These are phyloP conservation scores for Eucalyptus coolabah DNA, from an alignment of 345 rosid species.

Conservation along the genomic window DNA sequence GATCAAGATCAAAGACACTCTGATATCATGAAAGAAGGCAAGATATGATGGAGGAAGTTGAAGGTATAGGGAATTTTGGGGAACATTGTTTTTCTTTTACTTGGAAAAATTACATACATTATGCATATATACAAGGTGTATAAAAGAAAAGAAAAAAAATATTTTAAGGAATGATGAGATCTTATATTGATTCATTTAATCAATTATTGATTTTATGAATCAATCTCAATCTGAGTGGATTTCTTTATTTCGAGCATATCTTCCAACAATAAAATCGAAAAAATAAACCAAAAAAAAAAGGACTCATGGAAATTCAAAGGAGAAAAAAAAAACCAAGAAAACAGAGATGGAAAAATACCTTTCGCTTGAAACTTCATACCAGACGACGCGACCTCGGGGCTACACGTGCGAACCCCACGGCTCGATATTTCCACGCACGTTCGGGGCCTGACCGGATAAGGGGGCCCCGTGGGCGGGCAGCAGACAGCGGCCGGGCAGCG, in stretches of 20 bases:
- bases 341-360: not conserved
- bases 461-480: not conserved
- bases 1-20: accelerated
- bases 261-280: too few relatives aligned
- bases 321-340: not conserved
- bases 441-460: constrained; percentile 1
- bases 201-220: too few relatives aligned
- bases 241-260: too few relatives aligned
- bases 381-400: not conserved
- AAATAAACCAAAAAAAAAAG: too few relatives aligned
- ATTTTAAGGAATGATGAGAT: too few relatives aligned
- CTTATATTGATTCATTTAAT: too few relatives aligned
- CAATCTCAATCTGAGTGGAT: too few relatives aligned
- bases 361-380: not conserved
- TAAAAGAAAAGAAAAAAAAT: too few relatives aligned
- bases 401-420: not conserved
- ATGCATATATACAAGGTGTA: too few relatives aligned
- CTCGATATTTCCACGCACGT: not conserved
- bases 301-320: not conserved
- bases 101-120: not conserved
- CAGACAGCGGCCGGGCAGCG: constrained; percentile 11
- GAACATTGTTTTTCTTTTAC: not conserved
- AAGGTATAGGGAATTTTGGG: not conserved
- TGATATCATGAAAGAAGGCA: not conserved
- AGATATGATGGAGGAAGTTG: accelerated